phyloP scores from a whole-genome alignment of 345 rosid species.

The Dovyalis caffra region DNA sequence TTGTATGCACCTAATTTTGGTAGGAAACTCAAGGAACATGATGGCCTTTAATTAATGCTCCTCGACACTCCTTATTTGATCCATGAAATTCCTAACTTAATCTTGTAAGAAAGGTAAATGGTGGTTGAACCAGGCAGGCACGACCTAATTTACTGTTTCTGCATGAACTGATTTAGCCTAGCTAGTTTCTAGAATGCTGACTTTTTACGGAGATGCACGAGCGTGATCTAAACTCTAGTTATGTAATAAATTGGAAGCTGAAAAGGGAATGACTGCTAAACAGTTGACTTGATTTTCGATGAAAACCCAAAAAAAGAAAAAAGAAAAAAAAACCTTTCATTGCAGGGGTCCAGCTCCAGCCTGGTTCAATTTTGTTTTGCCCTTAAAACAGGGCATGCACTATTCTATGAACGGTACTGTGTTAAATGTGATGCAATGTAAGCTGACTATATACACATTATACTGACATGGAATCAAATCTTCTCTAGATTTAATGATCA shows the following conservation, averaged over 20 bases:
- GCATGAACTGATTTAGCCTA: background rate
- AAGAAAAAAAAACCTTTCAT: background rate
- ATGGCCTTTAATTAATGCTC: background rate
- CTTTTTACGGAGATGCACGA: background rate
- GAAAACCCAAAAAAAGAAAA: background rate
- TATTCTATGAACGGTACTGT: background rate
- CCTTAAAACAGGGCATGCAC: background rate
- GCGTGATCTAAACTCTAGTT: background rate
- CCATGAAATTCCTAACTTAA: background rate
- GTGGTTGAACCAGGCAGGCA: background rate
- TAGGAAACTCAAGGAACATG: background rate
- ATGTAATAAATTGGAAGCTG: background rate
- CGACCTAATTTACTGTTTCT: background rate
- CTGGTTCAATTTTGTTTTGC: background rate
- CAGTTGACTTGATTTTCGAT: background rate
- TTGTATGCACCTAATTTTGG: background rate
- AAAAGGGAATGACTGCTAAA: background rate
- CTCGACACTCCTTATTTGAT: background rate
- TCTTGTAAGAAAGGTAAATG: background rate
- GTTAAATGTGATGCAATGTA: constrained; percentile 19
- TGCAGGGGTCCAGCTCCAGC: background rate
- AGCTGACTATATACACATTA: constrained; percentile 14
- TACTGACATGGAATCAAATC: constrained; percentile 20
- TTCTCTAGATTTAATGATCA: constrained; percentile 26
- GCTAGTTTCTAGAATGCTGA: background rate